phyloP scores from a whole-genome alignment of 2,329 filamentous ascomycete genomes.

The Paecilomyces formosus region DNA sequence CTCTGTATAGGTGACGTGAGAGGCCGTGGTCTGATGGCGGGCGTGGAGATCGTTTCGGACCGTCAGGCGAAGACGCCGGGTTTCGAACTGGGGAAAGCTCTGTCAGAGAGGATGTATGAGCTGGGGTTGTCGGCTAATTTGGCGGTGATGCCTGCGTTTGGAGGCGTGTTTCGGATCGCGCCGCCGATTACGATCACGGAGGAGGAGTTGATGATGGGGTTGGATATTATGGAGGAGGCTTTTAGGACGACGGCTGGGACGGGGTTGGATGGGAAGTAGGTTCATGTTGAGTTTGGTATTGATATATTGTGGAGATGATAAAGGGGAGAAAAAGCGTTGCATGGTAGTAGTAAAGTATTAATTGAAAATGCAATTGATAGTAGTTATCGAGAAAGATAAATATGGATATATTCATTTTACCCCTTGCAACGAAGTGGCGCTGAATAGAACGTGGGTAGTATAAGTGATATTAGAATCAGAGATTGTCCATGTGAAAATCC shows the following conservation, averaged over 20 bases:
- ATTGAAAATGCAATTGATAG: background rate
- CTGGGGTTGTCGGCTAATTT: slow-evolving; percentile 49
- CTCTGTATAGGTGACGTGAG: slow-evolving; percentile 57
- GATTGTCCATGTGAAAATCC: too few relatives aligned
- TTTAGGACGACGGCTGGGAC: slow-evolving; percentile 11
- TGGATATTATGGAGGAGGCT: slow-evolving; percentile 43
- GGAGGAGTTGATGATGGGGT: slow-evolving; percentile 39
- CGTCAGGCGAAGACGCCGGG: slow-evolving; percentile 38
- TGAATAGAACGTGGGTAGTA: too few relatives aligned
- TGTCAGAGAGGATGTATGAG: slow-evolving; percentile 41
- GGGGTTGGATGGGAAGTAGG: slow-evolving; percentile 30
- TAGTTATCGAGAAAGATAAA: background rate
- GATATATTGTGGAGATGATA: background rate
- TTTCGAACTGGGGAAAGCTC: slow-evolving; percentile 35
- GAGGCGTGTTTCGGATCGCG: slow-evolving; percentile 50
- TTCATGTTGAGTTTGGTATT: background rate
- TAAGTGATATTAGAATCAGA: too few relatives aligned
- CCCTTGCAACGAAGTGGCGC: too few relatives aligned
- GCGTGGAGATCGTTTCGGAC: slow-evolving; percentile 24
- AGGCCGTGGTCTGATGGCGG: slow-evolving; percentile 51
- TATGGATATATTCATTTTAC: too few relatives aligned
- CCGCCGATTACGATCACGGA: slow-evolving; percentile 49
- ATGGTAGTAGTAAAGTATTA: too few relatives aligned
- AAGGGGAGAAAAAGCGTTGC: background rate
- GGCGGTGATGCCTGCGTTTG: slow-evolving; percentile 43